These are phyloP conservation scores for Cordyceps pruinosa DNA, from an alignment of 2,329 filamentous ascomycete genomes.

Conservation along the genomic window DNA sequence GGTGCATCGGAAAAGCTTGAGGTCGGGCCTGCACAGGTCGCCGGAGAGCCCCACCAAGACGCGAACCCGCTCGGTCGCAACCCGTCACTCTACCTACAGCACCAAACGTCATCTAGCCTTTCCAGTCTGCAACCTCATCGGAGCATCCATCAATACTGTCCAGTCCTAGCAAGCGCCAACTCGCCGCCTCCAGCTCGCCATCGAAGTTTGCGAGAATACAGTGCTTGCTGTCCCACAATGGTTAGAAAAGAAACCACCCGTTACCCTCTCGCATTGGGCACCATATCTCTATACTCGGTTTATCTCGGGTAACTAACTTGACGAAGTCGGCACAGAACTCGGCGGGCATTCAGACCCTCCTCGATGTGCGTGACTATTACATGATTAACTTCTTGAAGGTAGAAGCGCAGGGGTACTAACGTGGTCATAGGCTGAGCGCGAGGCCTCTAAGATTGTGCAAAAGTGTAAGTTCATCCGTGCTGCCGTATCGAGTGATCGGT, in stretches of 20 bases:
- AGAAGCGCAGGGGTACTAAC: constrained; percentile 1
- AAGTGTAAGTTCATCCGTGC: constrained; percentile 57
- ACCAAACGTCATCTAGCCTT: neutral
- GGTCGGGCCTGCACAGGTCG: too few species aligned
- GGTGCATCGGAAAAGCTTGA: neutral
- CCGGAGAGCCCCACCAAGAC: constrained; percentile 6
- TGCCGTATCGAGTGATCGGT: neutral
- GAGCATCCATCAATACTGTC: neutral
- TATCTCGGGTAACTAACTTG: constrained; percentile 19
- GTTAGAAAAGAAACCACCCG: neutral
- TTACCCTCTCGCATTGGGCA: neutral
- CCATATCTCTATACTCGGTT: constrained; percentile 8
- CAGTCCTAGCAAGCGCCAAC: neutral
- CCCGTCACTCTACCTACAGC: too few species aligned
- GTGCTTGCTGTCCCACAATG: neutral
- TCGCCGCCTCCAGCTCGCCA: neutral
- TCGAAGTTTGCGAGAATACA: neutral
- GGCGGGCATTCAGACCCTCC: constrained; percentile 93
- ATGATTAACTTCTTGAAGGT: neutral
- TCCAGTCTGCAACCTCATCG: neutral
- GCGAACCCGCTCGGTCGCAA: neutral
- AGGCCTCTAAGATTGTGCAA: constrained; percentile 98
- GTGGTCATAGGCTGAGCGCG: constrained; percentile 77
- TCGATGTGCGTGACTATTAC: constrained; percentile 71
- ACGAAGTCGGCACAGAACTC: constrained; percentile 94